Evolutionary conservation across 345 rosid species (phyloP).

Genomic region (Raphanus sativus): DNA sequence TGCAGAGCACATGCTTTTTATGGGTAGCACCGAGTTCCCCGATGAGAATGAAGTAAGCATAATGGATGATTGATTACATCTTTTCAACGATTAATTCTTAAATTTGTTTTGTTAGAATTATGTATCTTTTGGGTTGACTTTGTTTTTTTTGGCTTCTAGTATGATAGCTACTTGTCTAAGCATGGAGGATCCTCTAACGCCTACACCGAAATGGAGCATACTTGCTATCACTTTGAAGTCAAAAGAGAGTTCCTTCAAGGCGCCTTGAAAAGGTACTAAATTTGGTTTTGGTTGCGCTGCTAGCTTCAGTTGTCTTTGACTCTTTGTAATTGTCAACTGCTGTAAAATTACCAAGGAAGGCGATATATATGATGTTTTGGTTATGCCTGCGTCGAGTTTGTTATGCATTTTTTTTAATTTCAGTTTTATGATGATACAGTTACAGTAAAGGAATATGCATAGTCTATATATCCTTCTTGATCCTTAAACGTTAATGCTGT

Average conservation of each 20-base stretch:
- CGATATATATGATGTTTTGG: no score
- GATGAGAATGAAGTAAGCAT: slow-evolving; percentile 94
- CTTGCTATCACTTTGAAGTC: slow-evolving; percentile 98
- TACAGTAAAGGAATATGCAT: background rate
- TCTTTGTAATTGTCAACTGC: background rate
- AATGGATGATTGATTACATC: no score
- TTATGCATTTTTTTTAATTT: no score
- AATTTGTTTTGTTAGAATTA: background rate
- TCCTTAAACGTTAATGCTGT: background rate
- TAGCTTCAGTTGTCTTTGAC: background rate
- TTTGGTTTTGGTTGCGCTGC: slow-evolving; percentile 8
- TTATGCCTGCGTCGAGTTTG: no score
- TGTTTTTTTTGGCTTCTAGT: slow-evolving; percentile 61
- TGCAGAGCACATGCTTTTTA: slow-evolving; percentile 98
- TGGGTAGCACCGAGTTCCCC: slow-evolving; percentile 92
- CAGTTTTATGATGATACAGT: background rate
- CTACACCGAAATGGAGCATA: slow-evolving; percentile 89
- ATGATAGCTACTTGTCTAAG: slow-evolving; percentile 97
- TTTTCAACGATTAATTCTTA: background rate
- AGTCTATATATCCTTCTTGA: background rate
- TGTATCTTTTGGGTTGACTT: slow-evolving; percentile 40
- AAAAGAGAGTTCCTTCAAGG: slow-evolving; percentile 82
- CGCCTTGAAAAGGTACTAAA: slow-evolving; percentile 87
- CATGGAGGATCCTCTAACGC: slow-evolving; percentile 99
- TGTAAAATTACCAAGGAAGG: background rate